Base-by-base conservation (phyloP, 495 filamentous ascomycete genomes). In the Lasiosphaeris hirsuta region DNA sequence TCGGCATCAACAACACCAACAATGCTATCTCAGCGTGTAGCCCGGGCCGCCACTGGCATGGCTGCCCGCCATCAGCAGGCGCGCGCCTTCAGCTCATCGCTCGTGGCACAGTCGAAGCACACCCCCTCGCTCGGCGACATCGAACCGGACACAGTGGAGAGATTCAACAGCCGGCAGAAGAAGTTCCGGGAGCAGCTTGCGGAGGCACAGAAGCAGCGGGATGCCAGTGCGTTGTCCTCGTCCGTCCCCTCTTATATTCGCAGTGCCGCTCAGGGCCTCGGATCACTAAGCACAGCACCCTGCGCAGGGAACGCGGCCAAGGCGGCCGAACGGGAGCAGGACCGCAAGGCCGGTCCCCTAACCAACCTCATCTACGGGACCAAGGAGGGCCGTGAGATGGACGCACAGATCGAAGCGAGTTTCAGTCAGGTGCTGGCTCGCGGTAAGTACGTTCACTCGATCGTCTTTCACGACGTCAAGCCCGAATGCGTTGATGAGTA, bases 361-460 rank as follows among this genome's bases (percentile, higher is more conserved):
- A 78, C 74, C 19, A 88, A 85, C 48, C 81, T 98, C 48, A 94
- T 98, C 70, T 97, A 98, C 72, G 94, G 94, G 61, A 97, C 95
- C 10, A 88, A 92, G 66, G 92, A 97, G 69, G 95, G 93, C 4
- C 83, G 90, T 60, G 86, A 94, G 71, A 81, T 96, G 74, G 95
- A 98, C 59, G 84, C 87, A 51, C 92, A 96, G 75, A 92, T 98
- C 65, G 91, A 97, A 78, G 85, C 90, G 46, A 92, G 88, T 63
- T 98, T 97, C 75, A 90, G 86, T 33, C 90, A 96, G 72, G 90
- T 97, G 33, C 78, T 98, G 34, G 95, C 95, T 10, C 84, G 94
- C 60, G 94, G 94, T 53, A 98, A 98, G 75, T 98, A 98, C 69
- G 93, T 98, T 54, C 94, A 98, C 68, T 92, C 90, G 49, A 96